Conservation (phyloP, 2,329 filamentous ascomycete species). For the Microdochium nivale region DNA sequence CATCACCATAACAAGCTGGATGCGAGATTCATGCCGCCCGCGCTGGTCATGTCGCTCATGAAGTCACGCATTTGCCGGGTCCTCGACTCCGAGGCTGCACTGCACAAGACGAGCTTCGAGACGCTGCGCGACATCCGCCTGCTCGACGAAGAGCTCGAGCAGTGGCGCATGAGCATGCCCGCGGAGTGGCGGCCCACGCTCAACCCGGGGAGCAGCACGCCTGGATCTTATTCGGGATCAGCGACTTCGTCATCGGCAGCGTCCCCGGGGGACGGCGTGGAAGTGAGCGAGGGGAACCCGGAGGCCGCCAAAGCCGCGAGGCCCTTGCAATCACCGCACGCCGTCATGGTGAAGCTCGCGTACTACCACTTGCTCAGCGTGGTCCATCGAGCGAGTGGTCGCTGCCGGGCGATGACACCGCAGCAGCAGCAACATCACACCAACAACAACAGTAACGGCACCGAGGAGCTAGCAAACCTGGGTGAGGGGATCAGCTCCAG, state of each 20-base stretch:
- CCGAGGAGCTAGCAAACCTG: not conserved
- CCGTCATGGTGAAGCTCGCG: not conserved
- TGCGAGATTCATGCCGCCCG: not conserved
- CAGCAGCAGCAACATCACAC: not conserved
- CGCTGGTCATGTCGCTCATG: not conserved
- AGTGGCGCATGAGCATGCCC: not conserved
- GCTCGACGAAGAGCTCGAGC: not conserved
- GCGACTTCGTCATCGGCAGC: not conserved
- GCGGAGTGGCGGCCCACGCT: not conserved
- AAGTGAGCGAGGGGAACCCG: not conserved
- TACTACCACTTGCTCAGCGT: not conserved
- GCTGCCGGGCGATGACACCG: not conserved
- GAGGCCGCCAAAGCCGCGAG: not conserved
- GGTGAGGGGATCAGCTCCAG: not conserved
- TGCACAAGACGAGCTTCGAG: not conserved
- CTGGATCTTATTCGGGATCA: not conserved
- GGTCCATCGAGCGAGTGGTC: not conserved
- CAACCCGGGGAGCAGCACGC: not conserved
- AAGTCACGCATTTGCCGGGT: not conserved
- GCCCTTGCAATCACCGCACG: not conserved
- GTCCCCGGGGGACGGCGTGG: not conserved
- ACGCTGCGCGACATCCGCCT: not conserved
- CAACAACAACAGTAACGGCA: not conserved
- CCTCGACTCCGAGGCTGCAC: not conserved
- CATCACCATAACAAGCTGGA: not conserved